Conservation (phyloP, 495 filamentous ascomycete species). For the Penicillium coffeae region DNA sequence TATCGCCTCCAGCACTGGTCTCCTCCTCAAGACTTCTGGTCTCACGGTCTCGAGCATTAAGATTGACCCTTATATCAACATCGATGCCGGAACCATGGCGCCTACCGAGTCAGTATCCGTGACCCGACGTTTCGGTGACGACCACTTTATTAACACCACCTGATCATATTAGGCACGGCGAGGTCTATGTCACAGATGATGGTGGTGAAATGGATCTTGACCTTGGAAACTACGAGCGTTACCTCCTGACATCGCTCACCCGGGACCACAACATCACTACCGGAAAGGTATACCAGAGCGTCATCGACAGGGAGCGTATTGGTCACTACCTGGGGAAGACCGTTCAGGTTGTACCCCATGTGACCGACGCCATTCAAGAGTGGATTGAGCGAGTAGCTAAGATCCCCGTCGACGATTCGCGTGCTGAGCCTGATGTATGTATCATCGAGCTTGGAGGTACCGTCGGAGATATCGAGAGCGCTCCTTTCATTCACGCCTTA, state of each 20-base stretch:
- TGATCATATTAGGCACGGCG: slow-evolving; percentile 54
- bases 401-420: slow-evolving; percentile 83
- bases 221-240: slow-evolving; percentile 86
- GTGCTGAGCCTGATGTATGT: slow-evolving; percentile 83
- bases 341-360: slow-evolving; percentile 89
- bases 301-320: slow-evolving; percentile 72
- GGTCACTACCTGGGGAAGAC: slow-evolving; percentile 91
- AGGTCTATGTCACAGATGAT: slow-evolving; percentile 71
- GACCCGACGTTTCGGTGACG: background rate
- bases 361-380: slow-evolving; percentile 86
- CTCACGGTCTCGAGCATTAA: slow-evolving; percentile 53
- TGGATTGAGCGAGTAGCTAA: slow-evolving; percentile 86
- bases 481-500: slow-evolving; percentile 85
- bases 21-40: slow-evolving; percentile 81
- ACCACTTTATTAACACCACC: background rate
- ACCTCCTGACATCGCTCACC: slow-evolving; percentile 22
- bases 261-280: slow-evolving; percentile 46
- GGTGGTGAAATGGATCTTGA: slow-evolving; percentile 87
- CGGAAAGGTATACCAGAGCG: slow-evolving; percentile 88
- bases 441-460: slow-evolving; percentile 74
- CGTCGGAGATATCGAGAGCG: slow-evolving; percentile 87
- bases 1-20: slow-evolving; percentile 60
- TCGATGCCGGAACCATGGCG: slow-evolving; percentile 81
- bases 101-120: slow-evolving; percentile 63
- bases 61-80: slow-evolving; percentile 58